Base-by-base conservation (phyloP, 1,284 basidiomycete species). In the Phaffia rhodozyma region DNA sequence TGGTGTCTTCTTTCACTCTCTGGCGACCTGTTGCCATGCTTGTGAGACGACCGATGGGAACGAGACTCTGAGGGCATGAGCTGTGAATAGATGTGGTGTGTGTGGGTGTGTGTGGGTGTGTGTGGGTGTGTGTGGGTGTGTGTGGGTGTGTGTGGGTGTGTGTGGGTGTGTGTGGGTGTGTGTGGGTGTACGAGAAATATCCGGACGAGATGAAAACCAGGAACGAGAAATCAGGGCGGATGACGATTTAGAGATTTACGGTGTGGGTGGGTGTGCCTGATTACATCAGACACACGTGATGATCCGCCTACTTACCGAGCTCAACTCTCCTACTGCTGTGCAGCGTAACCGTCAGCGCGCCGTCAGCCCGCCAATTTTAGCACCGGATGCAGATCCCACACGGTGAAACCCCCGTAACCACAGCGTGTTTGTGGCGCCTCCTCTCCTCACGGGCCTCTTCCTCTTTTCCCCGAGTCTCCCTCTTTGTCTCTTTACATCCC, bases 1-100 rank as follows among this genome's bases (percentile, higher is more conserved):
- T 63, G 49, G 34, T 58, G 56, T 50, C 49, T 47, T 21, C 62
- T 58, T 20, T 63, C 50, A 20, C 43, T 43, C n/a, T 58, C 62
- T 21, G 62, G 56, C 25, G 57, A 25, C 27, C 29, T 58, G 21
- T 58, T 21, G 38, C 48, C 20, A 21, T 58, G 23, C 25, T 47
- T 55, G 23, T 55, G 29, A 16, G 29, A 29, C 7, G n/a, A 29
- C 38, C 54, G 54, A 55, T 25, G 21, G 9, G n/a, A 34, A 32
- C 18, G 54, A 5, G 54, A 55, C 2, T 43, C 38, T 43, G 38
- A 43, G 2, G 38, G 38, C 38, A 43, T 43, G 5, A 34, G 32
- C 32, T 4, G 9, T 34, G 32, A 34, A 9, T 34, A 9, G 32
- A 34, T 9, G 32, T 34, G 32, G 9, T n/a, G n/a, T n/a, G 23